Evolutionary conservation across 2,329 filamentous ascomycete genomes (phyloP).

Genomic region (Aspergillus novofumigatus): DNA sequence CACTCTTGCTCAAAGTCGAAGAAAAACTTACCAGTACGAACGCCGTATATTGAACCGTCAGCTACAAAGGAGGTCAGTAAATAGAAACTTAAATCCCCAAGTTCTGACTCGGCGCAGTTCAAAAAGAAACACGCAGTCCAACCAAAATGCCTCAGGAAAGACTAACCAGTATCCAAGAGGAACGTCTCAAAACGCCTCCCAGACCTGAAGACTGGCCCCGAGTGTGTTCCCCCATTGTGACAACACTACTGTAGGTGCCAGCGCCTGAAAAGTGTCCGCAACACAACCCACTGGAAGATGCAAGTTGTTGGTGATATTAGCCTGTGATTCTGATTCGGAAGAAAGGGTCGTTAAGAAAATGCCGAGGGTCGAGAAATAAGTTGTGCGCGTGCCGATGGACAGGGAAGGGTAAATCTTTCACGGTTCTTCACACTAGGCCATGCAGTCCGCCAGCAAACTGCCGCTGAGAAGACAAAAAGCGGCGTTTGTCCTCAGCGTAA

Average conservation of each 20-base stretch:
- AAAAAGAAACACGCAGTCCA: not conserved
- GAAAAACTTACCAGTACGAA: constrained; percentile 40
- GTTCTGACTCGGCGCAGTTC: not conserved
- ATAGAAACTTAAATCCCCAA: constrained; percentile 3
- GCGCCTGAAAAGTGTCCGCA: not conserved
- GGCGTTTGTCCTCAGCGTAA: not conserved
- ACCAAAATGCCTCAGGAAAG: not conserved
- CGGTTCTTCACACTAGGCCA: not conserved
- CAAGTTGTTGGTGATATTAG: not conserved
- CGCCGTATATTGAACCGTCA: constrained; percentile 41
- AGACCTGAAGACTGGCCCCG: constrained; percentile 31
- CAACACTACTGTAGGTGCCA: not conserved
- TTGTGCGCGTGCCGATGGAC: not conserved
- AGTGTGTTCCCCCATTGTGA: constrained; percentile 31
- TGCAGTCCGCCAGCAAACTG: not conserved
- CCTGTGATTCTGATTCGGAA: not conserved
- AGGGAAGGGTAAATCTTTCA: not conserved
- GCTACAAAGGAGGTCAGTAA: constrained; percentile 23
- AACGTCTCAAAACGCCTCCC: constrained; percentile 29
- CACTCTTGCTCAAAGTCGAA: constrained; percentile 1
- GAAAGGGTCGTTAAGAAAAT: not conserved
- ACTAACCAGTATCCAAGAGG: constrained; percentile 40
- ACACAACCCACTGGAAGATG: not conserved
- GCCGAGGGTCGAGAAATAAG: not conserved
- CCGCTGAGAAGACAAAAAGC: not conserved